Base-by-base conservation (phyloP, 352 stramenopile species). In the Phytophthora pinifolia region DNA sequence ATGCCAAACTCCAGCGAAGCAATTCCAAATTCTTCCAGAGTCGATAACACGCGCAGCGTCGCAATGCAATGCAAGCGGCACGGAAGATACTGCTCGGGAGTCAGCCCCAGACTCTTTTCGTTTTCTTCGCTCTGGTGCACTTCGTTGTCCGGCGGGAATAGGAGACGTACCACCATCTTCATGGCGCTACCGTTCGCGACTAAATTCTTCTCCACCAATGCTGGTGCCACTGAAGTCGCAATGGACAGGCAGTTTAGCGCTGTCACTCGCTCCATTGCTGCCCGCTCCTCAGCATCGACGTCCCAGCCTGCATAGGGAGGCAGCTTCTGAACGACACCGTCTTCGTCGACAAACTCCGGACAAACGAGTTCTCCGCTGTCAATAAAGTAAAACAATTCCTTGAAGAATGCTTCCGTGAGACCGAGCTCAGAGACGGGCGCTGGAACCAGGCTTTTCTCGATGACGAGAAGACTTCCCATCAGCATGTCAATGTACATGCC, bases 131-230 rank as follows among this genome's bases (percentile, higher is more conserved):
- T 78, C 59, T 86, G 65, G 47, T 93, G 80, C 1, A 91, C 80
- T 65, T 93, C 80, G 27, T 89, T 88, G 45, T 87, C 75, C 8
- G 83, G 79, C 14, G 83, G 80, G 37, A 91, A 93, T 20, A 91
- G 39, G 46, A 89, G 60, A 2, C 83, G 78, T 22, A 93, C 54
- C 46, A 91, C 27, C 68, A 90, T 84, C 50, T 91, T 91, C 63
- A 91, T 77, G 12, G 79, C 66, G 22, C 71, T 76, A 5, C 69
- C 48, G 30, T 91, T 79, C 0, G 48, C 47, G 34, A 86, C 53
- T 15, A 91, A 59, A 50, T 82, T 74, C 22, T 67, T 69, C 47
- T 89, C 83, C 10, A 90, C 80, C 12, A 89, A 44, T 20, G 43
- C 48, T 2, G 83, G 71, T 6, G 81, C 62, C n/a, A 91, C 70